phyloP scores from a whole-genome alignment of 2,329 filamentous ascomycete genomes.

The Talaromyces sp. region DNA sequence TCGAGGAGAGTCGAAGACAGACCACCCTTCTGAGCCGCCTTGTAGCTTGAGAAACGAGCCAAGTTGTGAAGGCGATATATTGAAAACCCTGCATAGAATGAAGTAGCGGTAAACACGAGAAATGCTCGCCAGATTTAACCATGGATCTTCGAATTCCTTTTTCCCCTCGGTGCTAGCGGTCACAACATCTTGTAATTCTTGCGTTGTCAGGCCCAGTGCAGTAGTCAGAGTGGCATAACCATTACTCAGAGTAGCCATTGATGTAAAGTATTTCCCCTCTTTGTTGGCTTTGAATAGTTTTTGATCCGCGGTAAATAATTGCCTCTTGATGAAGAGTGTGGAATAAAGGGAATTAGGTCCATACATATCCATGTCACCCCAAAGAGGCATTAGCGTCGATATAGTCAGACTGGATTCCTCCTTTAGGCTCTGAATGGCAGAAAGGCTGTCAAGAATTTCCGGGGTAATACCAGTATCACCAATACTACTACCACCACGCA shows the following conservation, averaged over 20 bases:
- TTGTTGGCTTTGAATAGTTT: not conserved
- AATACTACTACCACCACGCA: not conserved
- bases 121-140: not conserved
- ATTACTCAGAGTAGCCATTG: not conserved
- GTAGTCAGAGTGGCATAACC: not conserved
- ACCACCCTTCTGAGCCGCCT: too few species aligned
- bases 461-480: not conserved
- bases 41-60: too few species aligned
- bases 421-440: not conserved
- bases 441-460: not conserved
- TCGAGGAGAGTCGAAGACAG: too few species aligned
- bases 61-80: not conserved
- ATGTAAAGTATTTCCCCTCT: not conserved
- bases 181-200: not conserved
- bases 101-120: not conserved
- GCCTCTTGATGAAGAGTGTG: not conserved
- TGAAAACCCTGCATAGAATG: not conserved
- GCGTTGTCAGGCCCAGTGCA: not conserved
- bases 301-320: not conserved
- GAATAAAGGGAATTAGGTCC: not conserved
- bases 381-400: not conserved
- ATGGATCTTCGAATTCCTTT: not conserved
- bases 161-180: not conserved
- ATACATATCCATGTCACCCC: not conserved
- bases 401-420: not conserved